Base-by-base conservation (phyloP, 495 filamentous ascomycete genomes). In the Xylaria cubensis region DNA sequence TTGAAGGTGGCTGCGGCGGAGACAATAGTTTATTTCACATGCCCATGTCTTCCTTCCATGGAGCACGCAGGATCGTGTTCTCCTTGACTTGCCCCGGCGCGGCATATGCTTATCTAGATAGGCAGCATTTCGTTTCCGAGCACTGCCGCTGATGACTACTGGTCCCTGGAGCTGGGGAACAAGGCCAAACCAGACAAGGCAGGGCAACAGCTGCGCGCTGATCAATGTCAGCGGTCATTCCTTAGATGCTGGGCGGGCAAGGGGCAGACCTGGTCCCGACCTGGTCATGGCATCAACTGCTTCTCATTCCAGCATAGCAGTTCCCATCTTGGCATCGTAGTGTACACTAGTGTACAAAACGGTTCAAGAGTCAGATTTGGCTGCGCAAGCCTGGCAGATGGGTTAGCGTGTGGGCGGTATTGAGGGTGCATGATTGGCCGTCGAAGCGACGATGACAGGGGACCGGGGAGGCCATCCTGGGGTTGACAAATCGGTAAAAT, bases 401-500 rank as follows among this genome's bases (percentile, higher is more conserved):
- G 34, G 4, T 63, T 63, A 21, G 39, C 36, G 39, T 24, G 50
- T 67, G 64, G 64, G 64, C 48, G 48, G 64, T 7, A 36, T 67
- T 26, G 19, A 12, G 64, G 48, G 32, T 32, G 64, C 29, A 6
- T 51, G 48, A 67, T 67, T 67, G 65, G 65, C 21, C 26, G 34
- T 42, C 12, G 36, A 26, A n/a, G 36, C 65, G 65, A 67, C 8
- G 65, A 39, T 56, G 50, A 67, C 65, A 67, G 65, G 65, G 44
- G 63, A 24, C n/a, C 9, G 9, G 44, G 63, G 26, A 19, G 55
- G 51, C 19, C 36, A 50, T 51, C 24, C 21, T 67, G 32, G 65
- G 48, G 48, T 44, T 67, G 65, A 67, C 65, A 67, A 67, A 67
- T 67, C 13, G 36, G 36, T 67, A 56, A 67, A 56, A 42, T 67